Conservation (phyloP, 176 grass and related monocot genomes). For the Oryza brachyantha region DNA sequence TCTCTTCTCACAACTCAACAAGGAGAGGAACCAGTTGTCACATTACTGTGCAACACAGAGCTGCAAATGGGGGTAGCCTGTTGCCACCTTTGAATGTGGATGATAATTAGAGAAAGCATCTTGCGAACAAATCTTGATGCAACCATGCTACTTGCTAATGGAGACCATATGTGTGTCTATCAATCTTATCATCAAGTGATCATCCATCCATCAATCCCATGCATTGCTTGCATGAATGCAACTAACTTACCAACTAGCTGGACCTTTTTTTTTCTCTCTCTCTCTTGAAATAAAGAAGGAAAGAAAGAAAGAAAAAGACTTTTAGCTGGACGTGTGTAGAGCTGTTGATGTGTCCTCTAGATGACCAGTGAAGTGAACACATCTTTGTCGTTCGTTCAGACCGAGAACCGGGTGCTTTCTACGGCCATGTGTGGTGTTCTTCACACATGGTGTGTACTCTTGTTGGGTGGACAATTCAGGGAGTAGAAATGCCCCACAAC, state of each 20-base stretch:
- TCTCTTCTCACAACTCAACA: background rate
- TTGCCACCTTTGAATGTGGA: background rate
- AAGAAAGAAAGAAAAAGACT: background rate
- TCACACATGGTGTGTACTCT: constrained; percentile 25
- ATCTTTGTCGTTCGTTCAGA: background rate
- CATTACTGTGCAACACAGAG: background rate
- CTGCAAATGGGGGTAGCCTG: too few relatives aligned
- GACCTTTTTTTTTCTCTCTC: background rate
- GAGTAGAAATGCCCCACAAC: background rate
- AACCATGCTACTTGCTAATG: background rate
- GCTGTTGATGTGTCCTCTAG: constrained; percentile 9
- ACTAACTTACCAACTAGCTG: background rate
- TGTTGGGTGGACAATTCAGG: background rate
- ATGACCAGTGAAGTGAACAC: background rate
- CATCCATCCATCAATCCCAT: background rate
- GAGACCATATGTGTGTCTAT: background rate
- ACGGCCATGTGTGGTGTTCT: background rate
- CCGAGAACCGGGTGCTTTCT: background rate
- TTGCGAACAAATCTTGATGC: background rate
- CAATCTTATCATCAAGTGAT: background rate
- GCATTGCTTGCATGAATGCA: background rate
- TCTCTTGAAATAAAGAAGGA: too few relatives aligned
- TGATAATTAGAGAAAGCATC: background rate
- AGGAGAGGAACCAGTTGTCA: constrained; percentile 21
- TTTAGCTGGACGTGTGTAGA: background rate